Conservation (phyloP, 192 early-diverging fungal species). For the Diversispora epigaea region DNA sequence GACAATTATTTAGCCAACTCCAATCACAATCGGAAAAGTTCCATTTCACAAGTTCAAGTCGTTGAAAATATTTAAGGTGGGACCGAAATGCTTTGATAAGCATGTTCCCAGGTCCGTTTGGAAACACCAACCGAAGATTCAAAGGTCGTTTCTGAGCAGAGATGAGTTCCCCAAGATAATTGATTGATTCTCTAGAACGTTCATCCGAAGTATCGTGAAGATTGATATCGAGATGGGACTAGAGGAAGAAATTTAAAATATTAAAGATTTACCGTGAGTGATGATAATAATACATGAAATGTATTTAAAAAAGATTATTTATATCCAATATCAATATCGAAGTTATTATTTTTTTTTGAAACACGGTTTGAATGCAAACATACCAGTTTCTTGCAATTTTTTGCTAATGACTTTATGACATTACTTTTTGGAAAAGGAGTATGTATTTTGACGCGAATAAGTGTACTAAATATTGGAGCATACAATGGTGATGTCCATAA, state of each 20-base stretch:
- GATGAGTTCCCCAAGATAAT: neutral
- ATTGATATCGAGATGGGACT: constrained; percentile 29
- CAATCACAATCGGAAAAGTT: constrained; percentile 15
- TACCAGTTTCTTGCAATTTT: constrained; percentile 27
- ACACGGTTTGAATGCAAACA: neutral
- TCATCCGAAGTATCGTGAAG: constrained; percentile 12
- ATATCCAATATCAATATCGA: neutral
- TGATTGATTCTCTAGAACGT: neutral
- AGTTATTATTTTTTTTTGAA: too few species aligned
- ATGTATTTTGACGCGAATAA: constrained; percentile 16
- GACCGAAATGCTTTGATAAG: constrained; percentile 19
- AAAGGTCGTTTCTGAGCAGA: constrained; percentile 7
- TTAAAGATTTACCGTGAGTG: neutral
- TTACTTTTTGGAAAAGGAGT: constrained; percentile 23
- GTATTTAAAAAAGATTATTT: neutral
- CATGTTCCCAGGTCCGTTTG: constrained; percentile 20
- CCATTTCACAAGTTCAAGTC: constrained; percentile 30
- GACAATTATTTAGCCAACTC: neutral
- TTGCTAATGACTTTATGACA: constrained; percentile 17
- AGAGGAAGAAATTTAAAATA: neutral
- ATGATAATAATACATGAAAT: neutral
- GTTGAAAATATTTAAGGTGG: constrained; percentile 6
- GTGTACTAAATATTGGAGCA: constrained; percentile 18
- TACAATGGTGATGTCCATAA: constrained; percentile 9
- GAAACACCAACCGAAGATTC: constrained; percentile 28